Evolutionary conservation across 208 protist species (phyloP), one percentile per base, ranked within the genome.

Genomic region (Acanthamoeba sp.): DNA sequence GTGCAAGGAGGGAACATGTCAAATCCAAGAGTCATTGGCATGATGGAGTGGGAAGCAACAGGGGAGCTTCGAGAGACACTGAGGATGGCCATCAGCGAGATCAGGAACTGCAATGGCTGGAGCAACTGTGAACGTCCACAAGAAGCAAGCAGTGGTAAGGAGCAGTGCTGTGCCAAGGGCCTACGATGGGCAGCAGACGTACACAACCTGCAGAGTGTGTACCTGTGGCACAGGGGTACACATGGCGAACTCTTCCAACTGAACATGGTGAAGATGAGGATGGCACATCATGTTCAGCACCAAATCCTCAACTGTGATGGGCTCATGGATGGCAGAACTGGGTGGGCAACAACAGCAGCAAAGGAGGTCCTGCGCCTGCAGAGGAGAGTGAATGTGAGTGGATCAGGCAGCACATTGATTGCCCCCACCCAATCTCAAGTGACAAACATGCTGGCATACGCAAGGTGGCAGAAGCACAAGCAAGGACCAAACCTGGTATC

Each of bases 221-320:
- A 76, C 66, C 66, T 76, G 12, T 76, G 66, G 66, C 66, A 76
- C 66, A 76, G 38, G 34, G 66, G 66, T 38, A 76, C 66, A 29
- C 66, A 76, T 18, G 66, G 66, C 18, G 34, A 76, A n/a, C 66
- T 76, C 66, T 76, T 76, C 27, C n/a, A 18, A n/a, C 66, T n/a
- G n/a, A 76, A 40, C 18, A 10, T 76, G 24, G 7, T 1, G 34
- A 38, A 80, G 36, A 45, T 45, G 36, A 22, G 38, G 9, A 76
- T 80, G 34, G 69, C 69, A n/a, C 6, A 36, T 24, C 66, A 80
- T 22, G 36, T 48, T 24, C 66, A 16, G 1, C 36, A 45, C 32
- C 10, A 80, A 45, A 80, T 80, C 69, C 36, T 80, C 24, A 16
- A 48, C 36, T 36, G 66, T 38, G 66, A 76, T 40, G 66, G 66